Conservation (phyloP, 345 rosid genomes). For the Raphanus raphanistrum region DNA sequence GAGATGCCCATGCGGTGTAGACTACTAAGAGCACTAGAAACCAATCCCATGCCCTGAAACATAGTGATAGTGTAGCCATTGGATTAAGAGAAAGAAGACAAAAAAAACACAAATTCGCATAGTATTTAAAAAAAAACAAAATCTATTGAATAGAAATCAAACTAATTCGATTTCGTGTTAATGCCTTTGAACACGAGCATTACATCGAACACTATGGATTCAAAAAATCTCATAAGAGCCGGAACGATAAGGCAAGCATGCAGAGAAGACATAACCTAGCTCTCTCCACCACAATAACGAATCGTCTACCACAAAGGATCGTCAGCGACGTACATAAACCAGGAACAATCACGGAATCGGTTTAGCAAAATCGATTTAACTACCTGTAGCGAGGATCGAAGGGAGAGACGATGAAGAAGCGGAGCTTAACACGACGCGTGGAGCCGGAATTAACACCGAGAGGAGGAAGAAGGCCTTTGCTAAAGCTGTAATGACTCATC, state of each 20-base stretch:
- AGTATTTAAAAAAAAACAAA: not conserved
- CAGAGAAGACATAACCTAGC: not conserved
- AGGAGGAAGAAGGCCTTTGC: slow-evolving; percentile 65
- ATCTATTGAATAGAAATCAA: not conserved
- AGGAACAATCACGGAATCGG: not conserved
- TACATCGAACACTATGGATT: slow-evolving; percentile 27
- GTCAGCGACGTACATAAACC: not conserved
- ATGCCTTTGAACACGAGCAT: not conserved
- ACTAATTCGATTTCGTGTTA: not conserved
- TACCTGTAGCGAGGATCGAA: slow-evolving; percentile 69
- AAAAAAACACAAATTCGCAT: not conserved
- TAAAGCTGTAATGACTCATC: slow-evolving; percentile 59
- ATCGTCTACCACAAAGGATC: not conserved
- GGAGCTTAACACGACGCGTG: slow-evolving; percentile 44
- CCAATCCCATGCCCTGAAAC: slow-evolving; percentile 65
- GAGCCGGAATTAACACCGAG: slow-evolving; percentile 54
- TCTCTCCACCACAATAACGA: not conserved
- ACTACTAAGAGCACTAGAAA: slow-evolving; percentile 69
- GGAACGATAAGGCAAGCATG: slow-evolving; percentile 20
- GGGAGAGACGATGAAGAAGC: slow-evolving; percentile 63
- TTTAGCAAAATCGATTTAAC: not conserved
- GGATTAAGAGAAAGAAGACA: not conserved
- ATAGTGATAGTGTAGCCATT: not conserved
- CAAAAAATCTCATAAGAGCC: not conserved
- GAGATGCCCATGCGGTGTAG: slow-evolving; percentile 89